A percentile compares a stretch with the other conserved stretches of the same genome.
These are phyloP conservation scores for Apiospora sp. DNA, from an alignment of 2,329 filamentous ascomycete genomes.

Conservation along the genomic window DNA sequence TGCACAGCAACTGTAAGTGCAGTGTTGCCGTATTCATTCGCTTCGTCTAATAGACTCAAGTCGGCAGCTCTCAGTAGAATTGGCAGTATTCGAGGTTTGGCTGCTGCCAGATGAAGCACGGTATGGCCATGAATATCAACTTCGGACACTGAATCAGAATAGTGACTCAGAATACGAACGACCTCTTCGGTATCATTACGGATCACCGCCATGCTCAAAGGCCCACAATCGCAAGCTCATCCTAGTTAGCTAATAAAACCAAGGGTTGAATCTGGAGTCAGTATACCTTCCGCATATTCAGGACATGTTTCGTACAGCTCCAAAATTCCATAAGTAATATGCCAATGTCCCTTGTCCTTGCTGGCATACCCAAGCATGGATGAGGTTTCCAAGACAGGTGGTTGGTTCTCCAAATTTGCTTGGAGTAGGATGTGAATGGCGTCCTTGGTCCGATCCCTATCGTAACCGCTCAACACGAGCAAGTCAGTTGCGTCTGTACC, in stretches of 20 bases:
- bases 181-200: slow-evolving; percentile 14
- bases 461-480: no score
- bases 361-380: no score
- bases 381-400: no score
- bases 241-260: background rate
- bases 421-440: no score
- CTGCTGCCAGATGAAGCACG: slow-evolving; percentile 23
- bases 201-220: slow-evolving; percentile 26
- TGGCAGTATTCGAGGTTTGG: slow-evolving; percentile 6
- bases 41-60: background rate
- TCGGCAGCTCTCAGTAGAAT: background rate
- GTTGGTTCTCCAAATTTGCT: no score
- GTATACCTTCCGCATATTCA: background rate
- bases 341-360: no score
- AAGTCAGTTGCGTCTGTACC: no score
- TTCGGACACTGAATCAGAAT: slow-evolving; percentile 22
- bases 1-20: background rate
- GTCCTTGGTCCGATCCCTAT: no score
- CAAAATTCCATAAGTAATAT: background rate
- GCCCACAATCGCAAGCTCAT: slow-evolving; percentile 24
- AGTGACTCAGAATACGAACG: slow-evolving; percentile 17
- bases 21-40: background rate
- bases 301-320: background rate
- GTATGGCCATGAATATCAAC: slow-evolving; percentile 17
- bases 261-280: background rate